These are phyloP conservation scores for Graphiopsis chlorocephala DNA, from an alignment of 2,329 filamentous ascomycete genomes.

Conservation along the genomic window DNA sequence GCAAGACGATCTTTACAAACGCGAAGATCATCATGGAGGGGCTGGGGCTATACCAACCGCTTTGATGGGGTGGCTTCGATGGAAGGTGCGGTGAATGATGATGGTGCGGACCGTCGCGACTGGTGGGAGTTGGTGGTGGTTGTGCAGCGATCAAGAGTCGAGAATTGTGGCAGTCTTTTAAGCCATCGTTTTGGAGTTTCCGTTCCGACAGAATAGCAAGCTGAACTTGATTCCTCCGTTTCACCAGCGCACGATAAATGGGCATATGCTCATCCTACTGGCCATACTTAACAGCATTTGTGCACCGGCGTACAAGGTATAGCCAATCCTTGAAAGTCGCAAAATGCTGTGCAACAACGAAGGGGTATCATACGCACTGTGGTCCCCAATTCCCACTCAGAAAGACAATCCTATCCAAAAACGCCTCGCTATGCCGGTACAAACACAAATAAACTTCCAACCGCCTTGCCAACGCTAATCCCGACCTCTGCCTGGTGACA, in stretches of 20 bases:
- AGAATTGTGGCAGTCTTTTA: not conserved
- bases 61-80: not conserved
- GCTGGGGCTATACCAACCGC: not conserved
- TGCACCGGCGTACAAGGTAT: too few species aligned
- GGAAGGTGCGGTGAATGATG: not conserved
- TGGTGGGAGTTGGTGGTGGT: not conserved
- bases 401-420: not conserved
- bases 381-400: not conserved
- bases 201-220: not conserved
- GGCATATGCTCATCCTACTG: too few species aligned
- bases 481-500: constrained; percentile 35
- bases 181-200: not conserved
- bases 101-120: not conserved
- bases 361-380: constrained; percentile 14
- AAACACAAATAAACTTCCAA: not conserved
- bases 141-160: not conserved
- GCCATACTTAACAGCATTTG: too few species aligned
- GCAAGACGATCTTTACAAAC: not conserved
- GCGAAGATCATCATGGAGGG: not conserved
- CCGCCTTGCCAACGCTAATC: not conserved
- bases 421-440: constrained; percentile 12
- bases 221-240: too few species aligned
- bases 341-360: not conserved
- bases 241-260: too few species aligned
- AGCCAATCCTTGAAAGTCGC: not conserved